Evolutionary conservation across 257 asterid genomes (phyloP).

Genomic region (Solanum sitiens): DNA sequence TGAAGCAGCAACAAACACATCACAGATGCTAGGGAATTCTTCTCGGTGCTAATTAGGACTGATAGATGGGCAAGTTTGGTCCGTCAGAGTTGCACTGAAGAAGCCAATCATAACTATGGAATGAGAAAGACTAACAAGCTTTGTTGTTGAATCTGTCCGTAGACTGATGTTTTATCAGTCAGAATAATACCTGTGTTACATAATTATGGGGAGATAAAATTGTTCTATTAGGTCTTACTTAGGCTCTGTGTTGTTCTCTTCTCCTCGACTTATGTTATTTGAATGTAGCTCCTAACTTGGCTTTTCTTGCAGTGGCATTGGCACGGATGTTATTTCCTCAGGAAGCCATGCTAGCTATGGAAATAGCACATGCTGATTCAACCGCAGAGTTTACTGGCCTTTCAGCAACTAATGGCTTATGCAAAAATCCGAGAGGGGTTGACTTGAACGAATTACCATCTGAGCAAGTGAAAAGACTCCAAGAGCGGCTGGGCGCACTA

Average conservation of each 20-base stretch:
- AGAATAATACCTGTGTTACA: background rate
- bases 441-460: constrained; percentile 64
- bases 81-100: background rate
- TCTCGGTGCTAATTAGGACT: background rate
- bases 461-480: constrained; percentile 71
- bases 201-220: background rate
- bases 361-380: constrained; percentile 59
- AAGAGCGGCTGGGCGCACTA: constrained; percentile 52
- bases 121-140: background rate
- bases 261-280: background rate
- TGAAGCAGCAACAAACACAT: background rate
- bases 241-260: background rate
- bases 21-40: background rate
- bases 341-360: constrained; percentile 84
- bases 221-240: background rate
- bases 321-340: constrained; percentile 70
- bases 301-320: constrained; percentile 56
- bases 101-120: background rate
- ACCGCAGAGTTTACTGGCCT: constrained; percentile 66
- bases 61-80: background rate
- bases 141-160: background rate
- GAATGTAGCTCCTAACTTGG: background rate
- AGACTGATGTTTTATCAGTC: background rate
- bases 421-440: constrained; percentile 44
- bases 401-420: constrained; percentile 34